Conservation (phyloP, 352 stramenopile genomes). For the Phytophthora hybrid region DNA sequence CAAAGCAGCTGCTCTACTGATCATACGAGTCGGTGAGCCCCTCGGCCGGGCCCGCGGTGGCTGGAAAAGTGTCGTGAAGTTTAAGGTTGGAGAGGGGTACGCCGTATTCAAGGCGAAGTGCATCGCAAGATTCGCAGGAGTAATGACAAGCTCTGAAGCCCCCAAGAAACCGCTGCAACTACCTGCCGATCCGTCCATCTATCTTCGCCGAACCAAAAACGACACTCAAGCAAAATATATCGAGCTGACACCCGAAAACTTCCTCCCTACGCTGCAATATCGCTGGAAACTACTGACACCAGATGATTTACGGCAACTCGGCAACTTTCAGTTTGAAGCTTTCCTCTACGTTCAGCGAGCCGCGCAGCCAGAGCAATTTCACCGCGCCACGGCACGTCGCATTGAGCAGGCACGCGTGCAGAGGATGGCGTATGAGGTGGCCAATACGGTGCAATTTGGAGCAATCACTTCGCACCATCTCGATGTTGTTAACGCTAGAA, state of each 20-base stretch:
- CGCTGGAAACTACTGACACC: conserved; percentile 8
- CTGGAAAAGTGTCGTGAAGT: conserved; percentile 4
- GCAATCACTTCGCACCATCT: conserved; percentile 3
- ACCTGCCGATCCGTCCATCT: too few relatives aligned
- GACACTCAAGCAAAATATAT: too few relatives aligned
- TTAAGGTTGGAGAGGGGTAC: too few relatives aligned
- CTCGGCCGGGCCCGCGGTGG: not conserved
- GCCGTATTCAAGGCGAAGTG: too few relatives aligned
- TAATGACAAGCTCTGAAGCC: too few relatives aligned
- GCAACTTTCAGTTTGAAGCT: conserved; percentile 4
- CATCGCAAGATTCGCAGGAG: too few relatives aligned
- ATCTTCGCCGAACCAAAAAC: too few relatives aligned
- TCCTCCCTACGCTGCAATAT: not conserved
- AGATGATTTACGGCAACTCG: not conserved
- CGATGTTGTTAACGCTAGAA: conserved; percentile 2
- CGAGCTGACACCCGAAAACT: too few relatives aligned
- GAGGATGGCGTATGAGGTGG: conserved; percentile 5
- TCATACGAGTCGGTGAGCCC: not conserved
- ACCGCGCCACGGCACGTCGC: not conserved
- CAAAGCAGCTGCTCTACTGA: too few relatives aligned
- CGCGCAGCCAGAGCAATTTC: conserved; percentile 3
- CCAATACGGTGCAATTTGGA: conserved; percentile 6
- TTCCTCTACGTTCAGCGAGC: conserved; percentile 6
- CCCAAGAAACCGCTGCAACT: too few relatives aligned
- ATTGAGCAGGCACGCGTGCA: conserved; percentile 5